Evolutionary conservation across 2,329 filamentous ascomycete species (phyloP), one percentile per base, ranked within the genome.

Genomic region (Colletotrichum filicis): DNA sequence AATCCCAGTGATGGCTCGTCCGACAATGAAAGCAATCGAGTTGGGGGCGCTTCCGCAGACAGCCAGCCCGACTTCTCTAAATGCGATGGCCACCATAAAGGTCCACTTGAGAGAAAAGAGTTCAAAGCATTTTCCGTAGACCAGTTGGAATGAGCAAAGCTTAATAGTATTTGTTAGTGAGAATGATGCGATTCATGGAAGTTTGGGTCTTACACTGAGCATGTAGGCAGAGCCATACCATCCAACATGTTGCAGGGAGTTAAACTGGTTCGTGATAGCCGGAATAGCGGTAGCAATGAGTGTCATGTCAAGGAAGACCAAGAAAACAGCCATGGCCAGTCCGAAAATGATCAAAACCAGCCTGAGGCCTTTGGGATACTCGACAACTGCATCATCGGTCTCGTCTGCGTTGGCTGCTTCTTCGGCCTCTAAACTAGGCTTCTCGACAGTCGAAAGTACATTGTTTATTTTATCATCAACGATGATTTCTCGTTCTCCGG

Each of bases 201-300:
- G 6, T 24, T 22, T 61, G 78, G 12, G 28, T 76, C 81, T 73
- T 79, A 82, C 83, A 85, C 12, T 82, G 22, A 80, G 70, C 53
- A 83, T 83, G 75, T 87, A 88, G 28, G 85, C 84, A 65, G 84
- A 85, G 11, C 84, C 86, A 76, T 90, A 90, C 88, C 88, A 90
- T 46, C 88, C 88, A 16, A 90, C 85, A 75, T 90, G 88, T 4
- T 80, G 77, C 0, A 89, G 79, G 19, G 86, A 85, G 63, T 88
- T 83, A 77, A 88, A 87, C 24, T 87, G 81, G 67, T 82, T 85
- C 0, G 87, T 89, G 66, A 89, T 89, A 57, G 80, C 79, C 1
- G 87, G 87, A 69, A 87, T 83, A 4, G 87, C 83, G 37, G 55
- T 55, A 55, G 84, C 82, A 63, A 56, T 73, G 22, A 65, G 53